A percentile compares a stretch with the other conserved stretches of the same genome.
These are phyloP conservation scores for Vitis cinerea DNA, from an alignment of 164 flowering plant species.

Conservation along the genomic window DNA sequence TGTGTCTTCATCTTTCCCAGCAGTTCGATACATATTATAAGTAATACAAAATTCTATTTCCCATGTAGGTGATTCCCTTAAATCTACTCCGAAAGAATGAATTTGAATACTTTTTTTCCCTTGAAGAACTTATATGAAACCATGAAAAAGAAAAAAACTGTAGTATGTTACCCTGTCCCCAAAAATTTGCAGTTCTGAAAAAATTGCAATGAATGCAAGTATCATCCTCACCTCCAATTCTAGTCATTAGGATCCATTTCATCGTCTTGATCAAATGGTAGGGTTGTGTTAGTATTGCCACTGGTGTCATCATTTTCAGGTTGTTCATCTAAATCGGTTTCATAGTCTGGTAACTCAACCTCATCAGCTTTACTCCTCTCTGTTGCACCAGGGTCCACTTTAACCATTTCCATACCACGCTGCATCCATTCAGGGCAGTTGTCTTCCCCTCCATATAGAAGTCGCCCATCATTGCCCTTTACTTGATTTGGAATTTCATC, in stretches of 20 bases:
- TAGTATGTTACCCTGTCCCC: no score
- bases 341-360: constrained; percentile 47
- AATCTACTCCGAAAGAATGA: no score
- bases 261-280: constrained; percentile 19
- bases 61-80: no score
- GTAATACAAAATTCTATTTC: no score
- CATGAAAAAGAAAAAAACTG: no score
- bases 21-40: no score
- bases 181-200: no score
- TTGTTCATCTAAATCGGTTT: constrained; percentile 40
- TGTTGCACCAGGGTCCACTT: constrained; percentile 17
- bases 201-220: no score
- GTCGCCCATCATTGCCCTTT: constrained; percentile 32
- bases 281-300: background rate
- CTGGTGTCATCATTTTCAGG: constrained; percentile 13
- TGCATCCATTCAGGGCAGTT: constrained; percentile 89
- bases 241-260: constrained; percentile 34
- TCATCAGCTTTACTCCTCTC: constrained; percentile 38
- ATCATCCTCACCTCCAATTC: background rate
- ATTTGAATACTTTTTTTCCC: no score
- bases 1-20: no score
- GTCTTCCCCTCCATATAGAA: constrained; percentile 65
- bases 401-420: constrained; percentile 29
- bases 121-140: no score
- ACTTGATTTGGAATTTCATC: constrained; percentile 24